These are phyloP conservation scores for Strobilomyces echinocephalus DNA, from an alignment of 768 basidiomycete species.

Conservation along the genomic window DNA sequence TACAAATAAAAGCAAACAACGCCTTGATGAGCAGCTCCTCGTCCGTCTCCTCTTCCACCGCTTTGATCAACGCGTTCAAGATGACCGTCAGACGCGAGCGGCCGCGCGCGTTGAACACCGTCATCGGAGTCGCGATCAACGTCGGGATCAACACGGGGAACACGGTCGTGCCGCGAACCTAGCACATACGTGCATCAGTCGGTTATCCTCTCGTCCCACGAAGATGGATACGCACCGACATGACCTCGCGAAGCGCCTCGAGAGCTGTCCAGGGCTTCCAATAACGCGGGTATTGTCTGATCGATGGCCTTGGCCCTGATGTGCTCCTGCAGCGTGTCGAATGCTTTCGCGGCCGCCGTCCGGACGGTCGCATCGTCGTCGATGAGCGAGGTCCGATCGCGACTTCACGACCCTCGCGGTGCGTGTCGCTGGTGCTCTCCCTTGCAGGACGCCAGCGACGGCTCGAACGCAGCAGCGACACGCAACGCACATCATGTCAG, in stretches of 20 bases:
- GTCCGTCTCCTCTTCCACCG: conserved; percentile 62
- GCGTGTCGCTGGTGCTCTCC: conserved; percentile 76
- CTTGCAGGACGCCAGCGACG: conserved; percentile 35
- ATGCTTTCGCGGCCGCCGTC: conserved; percentile 80
- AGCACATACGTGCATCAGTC: conserved; percentile 8
- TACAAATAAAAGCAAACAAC: no score
- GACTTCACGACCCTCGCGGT: conserved; percentile 84
- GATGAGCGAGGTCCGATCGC: conserved; percentile 83
- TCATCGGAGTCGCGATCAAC: conserved; percentile 84
- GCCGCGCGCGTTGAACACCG: conserved; percentile 92
- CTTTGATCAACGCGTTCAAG: conserved; percentile 73
- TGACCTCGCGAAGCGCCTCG: conserved; percentile 89
- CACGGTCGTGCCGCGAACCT: conserved; percentile 91
- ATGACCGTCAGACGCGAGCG: conserved; percentile 79
- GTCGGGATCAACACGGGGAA: conserved; percentile 95
- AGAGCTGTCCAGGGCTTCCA: conserved; percentile 92
- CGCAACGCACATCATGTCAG: conserved; percentile 85
- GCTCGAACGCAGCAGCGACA: conserved; percentile 39
- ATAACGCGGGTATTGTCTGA: conserved; percentile 89
- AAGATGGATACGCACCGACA: conserved; percentile 56
- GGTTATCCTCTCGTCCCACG: neutral
- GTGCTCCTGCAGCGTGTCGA: conserved; percentile 90
- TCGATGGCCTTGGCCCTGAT: conserved; percentile 91
- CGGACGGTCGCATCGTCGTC: conserved; percentile 85
- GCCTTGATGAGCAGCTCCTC: conserved; percentile 69